Base-by-base conservation (phyloP, 441 rosid species). In the Mallotus repandus region DNA sequence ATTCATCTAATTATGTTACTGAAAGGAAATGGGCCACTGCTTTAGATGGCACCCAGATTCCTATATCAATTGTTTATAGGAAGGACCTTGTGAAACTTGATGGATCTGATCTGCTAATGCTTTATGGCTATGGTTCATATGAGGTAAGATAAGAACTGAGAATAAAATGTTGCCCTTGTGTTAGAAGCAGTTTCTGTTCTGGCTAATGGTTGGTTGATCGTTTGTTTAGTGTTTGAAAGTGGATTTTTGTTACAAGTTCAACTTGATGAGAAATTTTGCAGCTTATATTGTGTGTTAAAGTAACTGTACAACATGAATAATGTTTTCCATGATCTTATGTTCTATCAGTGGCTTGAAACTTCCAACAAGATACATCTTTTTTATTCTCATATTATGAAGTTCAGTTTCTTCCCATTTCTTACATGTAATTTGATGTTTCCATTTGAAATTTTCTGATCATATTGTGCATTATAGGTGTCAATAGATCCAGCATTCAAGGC, bases 21-120 rank as follows among this genome's bases (percentile, higher is more conserved):
- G 92, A 92, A 81, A 91, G 99, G 73, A 88, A 92, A 81, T 95
- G 98, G 97, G 98, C 93, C 55, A 80, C 78, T 69, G 99, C 96
- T 71, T 81, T 89, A 45, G 98, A 95, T 77, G 98, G 93, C 73
- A 91, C 91, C 45, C 80, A 83, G 79, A 82, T 95, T 84, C 99
- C 98, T 68, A 76, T 92, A 71, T 92, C 98, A 49, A 79, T 89
- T 79, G 94, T 88, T 74, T 92, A 87, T 69, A 86, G 71, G 77
- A 92, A 86, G 82, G 80, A 88, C 38, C 81, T 86, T 77, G 98
- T 91, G 81, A 92, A 89, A 75, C 88, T 92, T 32, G 92, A 95
- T 80, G 97, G 96, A 19, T 86, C 97, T 76, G 88, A 91, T 83
- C 96, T 94, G 1, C 70, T 90, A 55, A 76, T 89, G 78, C 97